These are phyloP conservation scores for Gamarada debralockiae DNA, from an alignment of 495 filamentous ascomycete species.

Conservation along the genomic window DNA sequence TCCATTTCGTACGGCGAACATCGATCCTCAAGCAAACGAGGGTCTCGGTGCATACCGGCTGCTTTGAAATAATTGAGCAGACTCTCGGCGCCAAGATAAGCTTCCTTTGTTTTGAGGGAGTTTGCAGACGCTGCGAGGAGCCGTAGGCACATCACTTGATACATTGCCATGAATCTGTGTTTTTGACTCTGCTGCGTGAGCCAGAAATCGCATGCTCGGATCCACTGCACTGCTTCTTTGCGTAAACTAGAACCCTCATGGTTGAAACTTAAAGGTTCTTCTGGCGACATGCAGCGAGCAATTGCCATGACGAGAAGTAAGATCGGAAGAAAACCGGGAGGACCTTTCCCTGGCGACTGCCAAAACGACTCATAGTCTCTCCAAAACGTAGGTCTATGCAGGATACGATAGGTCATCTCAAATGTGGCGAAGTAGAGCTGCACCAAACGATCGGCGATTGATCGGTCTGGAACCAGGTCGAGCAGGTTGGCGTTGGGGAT, in stretches of 20 bases:
- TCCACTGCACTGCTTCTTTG: neutral
- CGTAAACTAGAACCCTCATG: neutral
- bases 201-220: neutral
- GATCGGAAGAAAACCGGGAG: neutral
- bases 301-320: neutral
- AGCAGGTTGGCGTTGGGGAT: neutral
- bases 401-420: neutral
- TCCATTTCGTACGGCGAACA: neutral
- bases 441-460: neutral
- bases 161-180: neutral
- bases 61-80: neutral
- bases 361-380: neutral
- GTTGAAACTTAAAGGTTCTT: neutral
- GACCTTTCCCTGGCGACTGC: neutral
- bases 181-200: neutral
- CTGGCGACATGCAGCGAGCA: neutral
- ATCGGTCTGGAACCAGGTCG: neutral
- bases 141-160: neutral
- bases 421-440: neutral
- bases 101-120: neutral
- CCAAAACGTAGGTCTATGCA: neutral
- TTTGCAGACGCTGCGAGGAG: neutral
- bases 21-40: neutral
- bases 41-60: conserved; percentile 1
- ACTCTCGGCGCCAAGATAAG: neutral